Evolutionary conservation across 345 rosid species (phyloP).

Genomic region (Arabis alpina): DNA sequence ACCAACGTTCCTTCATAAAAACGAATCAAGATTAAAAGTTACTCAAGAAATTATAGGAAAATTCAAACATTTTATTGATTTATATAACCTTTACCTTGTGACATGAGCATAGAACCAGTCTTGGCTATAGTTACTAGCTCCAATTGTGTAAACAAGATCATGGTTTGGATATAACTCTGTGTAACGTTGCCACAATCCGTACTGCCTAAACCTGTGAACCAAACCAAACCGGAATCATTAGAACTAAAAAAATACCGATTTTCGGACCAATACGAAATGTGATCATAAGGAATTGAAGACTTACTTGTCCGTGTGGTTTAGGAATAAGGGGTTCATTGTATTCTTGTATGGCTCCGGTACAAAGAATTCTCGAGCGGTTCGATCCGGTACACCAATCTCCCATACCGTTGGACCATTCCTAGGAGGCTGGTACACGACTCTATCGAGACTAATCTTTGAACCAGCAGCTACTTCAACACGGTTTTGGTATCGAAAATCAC

Average conservation of each 20-base stretch:
- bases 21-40: not conserved
- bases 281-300: not conserved
- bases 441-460: conserved; percentile 48
- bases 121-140: conserved; percentile 48
- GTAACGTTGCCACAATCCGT: conserved; percentile 78
- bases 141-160: conserved; percentile 65
- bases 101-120: conserved; percentile 97
- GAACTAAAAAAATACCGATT: not conserved
- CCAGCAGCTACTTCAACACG: conserved; percentile 54
- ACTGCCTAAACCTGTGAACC: conserved; percentile 68
- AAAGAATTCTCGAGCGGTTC: conserved; percentile 70
- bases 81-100: conserved; percentile 49
- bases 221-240: conserved; percentile 9
- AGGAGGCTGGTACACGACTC: conserved; percentile 61
- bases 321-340: conserved; percentile 52
- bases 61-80: not conserved
- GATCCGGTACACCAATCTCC: conserved; percentile 87
- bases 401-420: conserved; percentile 84
- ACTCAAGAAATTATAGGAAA: not conserved
- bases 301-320: conserved; percentile 45
- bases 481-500: conserved; percentile 53
- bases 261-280: not conserved
- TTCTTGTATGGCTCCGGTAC: conserved; percentile 67
- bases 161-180: conserved; percentile 55
- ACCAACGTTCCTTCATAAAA: conserved; percentile 45